Conservation (phyloP, 805 yeast genomes). For the Alloascoidea hylecoeti region DNA sequence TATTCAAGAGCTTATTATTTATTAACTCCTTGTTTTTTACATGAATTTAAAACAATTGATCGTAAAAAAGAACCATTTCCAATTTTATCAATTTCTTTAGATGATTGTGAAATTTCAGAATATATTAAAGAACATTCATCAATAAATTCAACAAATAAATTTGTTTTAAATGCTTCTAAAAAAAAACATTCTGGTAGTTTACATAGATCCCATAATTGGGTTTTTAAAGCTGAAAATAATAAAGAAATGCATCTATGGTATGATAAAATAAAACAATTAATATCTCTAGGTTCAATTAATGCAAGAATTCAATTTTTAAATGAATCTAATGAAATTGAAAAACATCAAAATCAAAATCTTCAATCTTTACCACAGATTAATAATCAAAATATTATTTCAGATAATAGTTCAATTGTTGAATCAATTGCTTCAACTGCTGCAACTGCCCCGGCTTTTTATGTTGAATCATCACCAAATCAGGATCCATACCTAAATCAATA, state of each 20-base stretch:
- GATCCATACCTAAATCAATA: too few relatives aligned
- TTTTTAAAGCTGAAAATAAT: constrained; percentile 59
- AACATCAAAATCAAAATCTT: background rate
- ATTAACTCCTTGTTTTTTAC: constrained; percentile 59
- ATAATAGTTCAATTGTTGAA: background rate
- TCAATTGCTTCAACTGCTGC: background rate
- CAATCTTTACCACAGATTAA: background rate
- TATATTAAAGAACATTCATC: constrained; percentile 48
- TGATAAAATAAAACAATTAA: constrained; percentile 51
- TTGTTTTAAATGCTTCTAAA: constrained; percentile 55
- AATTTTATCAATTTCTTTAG: constrained; percentile 54
- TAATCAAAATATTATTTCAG: background rate
- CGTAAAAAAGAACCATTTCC: constrained; percentile 62
- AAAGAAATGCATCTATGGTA: constrained; percentile 68
- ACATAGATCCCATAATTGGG: constrained; percentile 65
- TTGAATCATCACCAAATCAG: too few relatives aligned
- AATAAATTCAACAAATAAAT: constrained; percentile 40
- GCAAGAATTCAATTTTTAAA: constrained; percentile 31
- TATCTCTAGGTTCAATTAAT: constrained; percentile 42
- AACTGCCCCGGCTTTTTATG: background rate
- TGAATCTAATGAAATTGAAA: background rate
- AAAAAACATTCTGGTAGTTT: constrained; percentile 45
- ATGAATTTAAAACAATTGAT: constrained; percentile 65
- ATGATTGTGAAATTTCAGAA: constrained; percentile 57
- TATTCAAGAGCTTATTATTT: constrained; percentile 70